Evolutionary conservation across 2,329 filamentous ascomycete species (phyloP), one percentile per base, ranked within the genome.

Genomic region (Paecilomyces variotii): DNA sequence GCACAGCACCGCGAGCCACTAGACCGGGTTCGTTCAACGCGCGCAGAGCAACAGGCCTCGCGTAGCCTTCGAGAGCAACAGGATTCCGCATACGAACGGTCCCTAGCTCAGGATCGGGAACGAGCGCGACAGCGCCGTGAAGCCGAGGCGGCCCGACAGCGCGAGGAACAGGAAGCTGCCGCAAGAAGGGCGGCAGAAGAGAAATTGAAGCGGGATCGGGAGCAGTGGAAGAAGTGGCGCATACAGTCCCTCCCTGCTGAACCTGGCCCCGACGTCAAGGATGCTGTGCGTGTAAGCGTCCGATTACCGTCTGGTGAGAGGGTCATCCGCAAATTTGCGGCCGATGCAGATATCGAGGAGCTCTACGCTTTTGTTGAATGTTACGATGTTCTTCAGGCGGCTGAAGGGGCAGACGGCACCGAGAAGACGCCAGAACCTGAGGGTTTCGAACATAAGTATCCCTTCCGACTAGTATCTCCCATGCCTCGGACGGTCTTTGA

Each of bases 311-410:
- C 84, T 3, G 88, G 85, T 0, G 88, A 90, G 54, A 82, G 92
- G 50, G 83, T 96, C 1, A 84, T 96, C 58, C 83, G 93, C 50
- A 84, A 84, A 55, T 97, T 99, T 71, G 73, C 79, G 0, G 79
- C 82, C 0, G 79, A 84, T n/a, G 84, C 89, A 0, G 80, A 83
- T 1, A 78, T 97, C 39, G 93, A 97, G 70, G 91, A 97, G 68
- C 77, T 99, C 4, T 97, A 97, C 73, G 94, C 93, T 0, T 97
- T 96, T 75, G 91, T 97, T 2, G 94, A 99, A 70, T 97, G 93
- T 75, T 87, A 91, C 70, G 86, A 90, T 56, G 65, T 88, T 4
- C 66, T 91, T 2, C 74, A 82, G 35, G 74, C 75, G 30, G 58
- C 60, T 60, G 67, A 65, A 3, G 72, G 74, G 14, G 70, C 76